Evolutionary conservation across 2,329 filamentous ascomycete genomes (phyloP).

Genomic region (Phyllosticta capitalensis): DNA sequence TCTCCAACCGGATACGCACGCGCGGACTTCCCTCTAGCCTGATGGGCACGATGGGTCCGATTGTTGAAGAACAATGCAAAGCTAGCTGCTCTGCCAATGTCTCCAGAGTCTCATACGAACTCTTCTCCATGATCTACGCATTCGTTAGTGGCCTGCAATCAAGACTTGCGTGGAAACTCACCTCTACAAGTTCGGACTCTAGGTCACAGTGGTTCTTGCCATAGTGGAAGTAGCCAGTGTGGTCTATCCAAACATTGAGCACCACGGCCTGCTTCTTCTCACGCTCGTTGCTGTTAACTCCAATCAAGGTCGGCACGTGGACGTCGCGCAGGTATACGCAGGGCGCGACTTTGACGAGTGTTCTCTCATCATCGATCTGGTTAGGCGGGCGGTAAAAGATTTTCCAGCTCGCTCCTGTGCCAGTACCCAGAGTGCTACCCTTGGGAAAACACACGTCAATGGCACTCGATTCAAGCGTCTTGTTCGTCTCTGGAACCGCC

Average conservation of each 20-base stretch:
- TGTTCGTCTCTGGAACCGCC: slow-evolving; percentile 19
- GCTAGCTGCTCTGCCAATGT: slow-evolving; percentile 29
- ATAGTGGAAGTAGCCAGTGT: slow-evolving; percentile 28
- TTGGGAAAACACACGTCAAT: slow-evolving; percentile 55
- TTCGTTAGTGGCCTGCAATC: neutral
- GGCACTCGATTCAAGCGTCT: neutral
- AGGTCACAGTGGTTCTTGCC: slow-evolving; percentile 46
- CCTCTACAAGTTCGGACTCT: slow-evolving; percentile 54
- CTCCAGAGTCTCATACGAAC: slow-evolving; percentile 40
- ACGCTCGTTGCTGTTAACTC: slow-evolving; percentile 64
- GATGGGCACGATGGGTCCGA: slow-evolving; percentile 40
- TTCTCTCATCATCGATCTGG: neutral
- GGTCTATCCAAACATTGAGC: slow-evolving; percentile 53
- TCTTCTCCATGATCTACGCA: slow-evolving; percentile 31
- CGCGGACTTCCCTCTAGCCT: neutral
- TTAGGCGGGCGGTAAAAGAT: neutral
- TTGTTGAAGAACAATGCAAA: slow-evolving; percentile 22
- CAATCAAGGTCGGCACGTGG: slow-evolving; percentile 58
- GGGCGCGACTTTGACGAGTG: slow-evolving; percentile 12
- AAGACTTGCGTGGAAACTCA: slow-evolving; percentile 28
- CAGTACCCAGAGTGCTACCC: slow-evolving; percentile 56
- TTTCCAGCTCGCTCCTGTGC: slow-evolving; percentile 39
- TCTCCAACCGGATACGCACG: slow-evolving; percentile 51
- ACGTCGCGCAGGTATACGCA: slow-evolving; percentile 47
- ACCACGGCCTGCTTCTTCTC: slow-evolving; percentile 55